Base-by-base conservation (phyloP, 306 rosid genomes). In the Heteromeles arbutifolia region DNA sequence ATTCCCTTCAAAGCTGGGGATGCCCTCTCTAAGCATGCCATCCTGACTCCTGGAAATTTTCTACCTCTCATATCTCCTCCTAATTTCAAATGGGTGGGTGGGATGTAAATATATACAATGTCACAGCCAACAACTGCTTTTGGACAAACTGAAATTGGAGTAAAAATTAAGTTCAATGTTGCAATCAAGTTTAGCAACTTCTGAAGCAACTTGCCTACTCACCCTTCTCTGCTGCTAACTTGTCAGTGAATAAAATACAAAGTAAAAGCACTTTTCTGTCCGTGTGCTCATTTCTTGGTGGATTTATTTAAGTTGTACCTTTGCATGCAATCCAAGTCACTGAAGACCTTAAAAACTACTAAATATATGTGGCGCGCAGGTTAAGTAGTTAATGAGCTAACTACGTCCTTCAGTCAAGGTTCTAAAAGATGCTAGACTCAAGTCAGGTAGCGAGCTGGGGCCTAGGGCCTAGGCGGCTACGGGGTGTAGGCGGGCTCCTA, bases 21-120 rank as follows among this genome's bases (percentile, higher is more conserved):
- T 45, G 86, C 87, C 82, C 96, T 90, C 61, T 94, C 89, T 50
- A 91, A 85, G 84, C 88, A 90, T 24, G 97, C 87, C 98, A 91
- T 94, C 74, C 75, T 67, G 74, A 70, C 89, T 91, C 75, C 74
- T 63, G 70, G 67, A 65, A 48, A 75, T 56, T 73, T 56, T 76
- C 43, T 22, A 53, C 65, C 65, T 21, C 58, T 70, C 64, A 29
- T 66, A 63, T 68, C 74, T 77, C 10, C 34, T 31, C 29, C 37
- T 45, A 31, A 18, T 72, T 32, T 32, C 21, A 64, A 52, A 5
- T 57, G 59, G 65, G 48, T 77, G 45, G 45, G 67, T 37, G 68
- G 78, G 52, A 65, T 76, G 50, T 79, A 79, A 74, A 81, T 43
- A 71, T 65, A 65, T 67, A 75, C 14, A 75, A 74, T 69, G 11